Base-by-base conservation (phyloP, 2,329 filamentous ascomycete genomes). In the Aplosporella prunicola region DNA sequence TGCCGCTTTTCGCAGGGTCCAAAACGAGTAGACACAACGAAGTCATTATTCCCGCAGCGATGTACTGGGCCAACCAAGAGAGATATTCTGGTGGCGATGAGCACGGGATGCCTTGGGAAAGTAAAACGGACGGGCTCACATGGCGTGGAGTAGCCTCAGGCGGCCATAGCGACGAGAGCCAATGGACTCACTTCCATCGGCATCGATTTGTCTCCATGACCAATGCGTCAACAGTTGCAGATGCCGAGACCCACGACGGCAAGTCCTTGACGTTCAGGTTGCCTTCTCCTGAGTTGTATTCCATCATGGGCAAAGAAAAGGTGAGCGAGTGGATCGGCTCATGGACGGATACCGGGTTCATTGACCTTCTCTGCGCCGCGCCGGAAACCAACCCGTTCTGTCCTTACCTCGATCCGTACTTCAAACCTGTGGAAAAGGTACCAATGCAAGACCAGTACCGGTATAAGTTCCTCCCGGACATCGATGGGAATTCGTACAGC, bases 161-260 rank as follows among this genome's bases (percentile, higher is more conserved):
- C 3, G 69, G 68, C 2, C 57, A 64, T 5, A 67, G 67, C 45
- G 58, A 51, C 14, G 49, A 51, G 17, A 55, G 68, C 18, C 85
- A 78, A 48, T 87, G 82, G 82, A 72, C 66, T 8, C 72, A 76
- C 0, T 86, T 85, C 50, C 81, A 87, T 45, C 74, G 82, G 3
- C 82, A 86, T 51, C 78, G 82, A 2, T 83, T 87, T 51, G 71
- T 85, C 2, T 67, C 76, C 30, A 81, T 86, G 76, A 71, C 78
- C 50, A 86, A 87, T 47, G 71, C 65, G 9, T 81, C 78, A 5
- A 69, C 67, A 40, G 63, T 82, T 4, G 49, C 51, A 5, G 51
- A 57, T 5, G 71, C 71, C 3, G 71, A 79, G 46, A 22, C 9
- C 7, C 30, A 32, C 16, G n/a, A 32, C n/a, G n/a, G n/a, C n/a